These are phyloP conservation scores for Globisporangium paddicum DNA, from an alignment of 352 stramenopile species.

Conservation along the genomic window DNA sequence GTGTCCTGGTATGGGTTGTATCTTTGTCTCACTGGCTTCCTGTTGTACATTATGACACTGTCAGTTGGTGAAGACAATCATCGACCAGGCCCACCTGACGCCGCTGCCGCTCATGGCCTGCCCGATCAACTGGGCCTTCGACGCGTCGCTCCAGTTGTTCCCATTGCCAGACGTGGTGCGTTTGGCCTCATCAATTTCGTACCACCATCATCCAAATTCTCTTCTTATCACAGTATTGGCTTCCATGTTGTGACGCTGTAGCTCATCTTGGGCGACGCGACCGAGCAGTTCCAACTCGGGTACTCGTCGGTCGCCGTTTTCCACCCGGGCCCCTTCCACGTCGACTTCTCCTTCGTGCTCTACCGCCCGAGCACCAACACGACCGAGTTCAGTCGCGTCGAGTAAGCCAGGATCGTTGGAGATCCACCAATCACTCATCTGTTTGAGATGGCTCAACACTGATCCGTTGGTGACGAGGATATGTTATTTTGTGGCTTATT, in stretches of 20 bases:
- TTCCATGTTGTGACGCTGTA: slow-evolving; percentile 7
- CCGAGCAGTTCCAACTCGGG: slow-evolving; percentile 76
- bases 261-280: slow-evolving; percentile 79
- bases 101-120: slow-evolving; percentile 82
- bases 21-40: too few species aligned
- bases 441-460: not conserved
- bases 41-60: not conserved
- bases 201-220: too few species aligned
- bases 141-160: slow-evolving; percentile 91
- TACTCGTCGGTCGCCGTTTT: slow-evolving; percentile 82
- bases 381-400: slow-evolving; percentile 81
- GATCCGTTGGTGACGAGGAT: too few species aligned
- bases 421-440: not conserved
- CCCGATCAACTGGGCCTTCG: slow-evolving; percentile 94
- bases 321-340: slow-evolving; percentile 76
- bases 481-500: not conserved
- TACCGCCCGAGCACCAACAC: slow-evolving; percentile 81
- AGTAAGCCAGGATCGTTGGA: slow-evolving; percentile 21
- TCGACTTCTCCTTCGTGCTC: slow-evolving; percentile 84
- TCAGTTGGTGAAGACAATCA: slow-evolving; percentile 81
- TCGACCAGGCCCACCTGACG: slow-evolving; percentile 93
- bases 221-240: not conserved
- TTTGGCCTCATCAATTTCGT: not conserved
- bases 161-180: slow-evolving; percentile 86
- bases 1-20: too few species aligned